Percentiles rank a stretch among this genome's conserved stretches.
Evolutionary conservation across 441 rosid species (phyloP).

Genomic region (Gossypium lobatum): DNA sequence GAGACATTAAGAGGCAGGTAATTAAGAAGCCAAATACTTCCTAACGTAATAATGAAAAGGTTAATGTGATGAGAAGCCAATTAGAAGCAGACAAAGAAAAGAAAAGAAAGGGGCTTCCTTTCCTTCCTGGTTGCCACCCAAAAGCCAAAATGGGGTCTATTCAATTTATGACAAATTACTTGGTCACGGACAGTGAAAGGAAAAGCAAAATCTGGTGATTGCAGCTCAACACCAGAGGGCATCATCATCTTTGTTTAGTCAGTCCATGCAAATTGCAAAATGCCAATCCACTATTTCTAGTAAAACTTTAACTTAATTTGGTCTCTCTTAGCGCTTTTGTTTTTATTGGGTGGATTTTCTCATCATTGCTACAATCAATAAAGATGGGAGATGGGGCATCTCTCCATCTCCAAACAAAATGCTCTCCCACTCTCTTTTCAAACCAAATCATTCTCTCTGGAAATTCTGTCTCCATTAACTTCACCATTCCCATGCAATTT

Average conservation of each 20-base stretch:
- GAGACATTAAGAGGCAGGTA: not conserved
- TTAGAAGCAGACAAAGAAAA: constrained; percentile 23
- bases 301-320: constrained; percentile 13
- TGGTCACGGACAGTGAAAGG: constrained; percentile 23
- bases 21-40: not conserved
- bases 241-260: not conserved
- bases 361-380: constrained; percentile 67
- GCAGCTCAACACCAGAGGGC: constrained; percentile 20
- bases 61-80: constrained; percentile 13
- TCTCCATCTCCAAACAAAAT: constrained; percentile 24
- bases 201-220: constrained; percentile 19
- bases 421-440: constrained; percentile 35
- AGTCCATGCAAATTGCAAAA: constrained; percentile 6
- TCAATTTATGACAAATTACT: not conserved
- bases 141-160: constrained; percentile 10
- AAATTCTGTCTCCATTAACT: constrained; percentile 63
- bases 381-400: constrained; percentile 19
- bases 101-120: constrained; percentile 9
- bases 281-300: constrained; percentile 29
- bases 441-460: constrained; percentile 58
- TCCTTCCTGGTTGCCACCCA: not conserved
- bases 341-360: constrained; percentile 37
- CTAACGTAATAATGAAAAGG: constrained; percentile 7
- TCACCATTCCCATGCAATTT: not conserved
- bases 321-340: constrained; percentile 13